These are phyloP conservation scores for Nigrospora osmanthi DNA, from an alignment of 2,329 filamentous ascomycete species.

Conservation along the genomic window DNA sequence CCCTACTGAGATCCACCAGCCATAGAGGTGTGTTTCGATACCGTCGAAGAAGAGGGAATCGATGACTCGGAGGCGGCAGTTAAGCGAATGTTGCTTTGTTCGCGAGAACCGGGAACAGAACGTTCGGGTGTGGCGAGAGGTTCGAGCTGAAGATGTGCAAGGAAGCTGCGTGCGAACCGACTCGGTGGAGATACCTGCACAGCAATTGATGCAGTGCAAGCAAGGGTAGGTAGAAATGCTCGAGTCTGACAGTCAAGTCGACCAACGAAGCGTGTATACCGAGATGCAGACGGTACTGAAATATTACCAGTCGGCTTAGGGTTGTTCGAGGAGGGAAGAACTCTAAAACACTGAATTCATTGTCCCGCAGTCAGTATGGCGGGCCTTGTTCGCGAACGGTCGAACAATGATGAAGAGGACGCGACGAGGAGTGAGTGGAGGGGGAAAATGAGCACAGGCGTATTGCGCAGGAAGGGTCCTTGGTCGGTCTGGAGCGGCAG, in stretches of 20 bases:
- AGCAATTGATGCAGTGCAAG: conserved; percentile 6
- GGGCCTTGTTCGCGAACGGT: not conserved
- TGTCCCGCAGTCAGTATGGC: conserved; percentile 3
- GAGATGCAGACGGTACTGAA: not conserved
- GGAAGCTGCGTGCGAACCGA: too few species aligned
- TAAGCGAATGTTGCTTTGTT: too few species aligned
- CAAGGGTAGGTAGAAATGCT: conserved; percentile 5
- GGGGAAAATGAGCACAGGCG: too few species aligned
- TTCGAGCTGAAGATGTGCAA: too few species aligned
- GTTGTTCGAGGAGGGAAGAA: conserved; percentile 1
- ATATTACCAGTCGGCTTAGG: conserved; percentile 2
- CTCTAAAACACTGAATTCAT: conserved; percentile 5
- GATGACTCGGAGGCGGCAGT: too few species aligned
- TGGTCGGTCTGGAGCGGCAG: too few species aligned
- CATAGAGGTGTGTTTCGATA: conserved; percentile 19
- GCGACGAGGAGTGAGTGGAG: not conserved
- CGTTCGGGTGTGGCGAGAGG: too few species aligned
- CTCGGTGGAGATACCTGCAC: too few species aligned
- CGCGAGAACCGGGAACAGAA: too few species aligned
- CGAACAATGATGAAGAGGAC: too few species aligned
- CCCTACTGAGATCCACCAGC: conserved; percentile 27
- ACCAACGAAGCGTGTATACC: not conserved
- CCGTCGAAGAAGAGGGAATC: not conserved
- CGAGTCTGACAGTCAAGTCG: conserved; percentile 4
- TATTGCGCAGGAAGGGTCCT: too few species aligned